These are phyloP conservation scores for Ceratobasidium sp. DNA, from an alignment of 1,284 basidiomycete species.

Conservation along the genomic window DNA sequence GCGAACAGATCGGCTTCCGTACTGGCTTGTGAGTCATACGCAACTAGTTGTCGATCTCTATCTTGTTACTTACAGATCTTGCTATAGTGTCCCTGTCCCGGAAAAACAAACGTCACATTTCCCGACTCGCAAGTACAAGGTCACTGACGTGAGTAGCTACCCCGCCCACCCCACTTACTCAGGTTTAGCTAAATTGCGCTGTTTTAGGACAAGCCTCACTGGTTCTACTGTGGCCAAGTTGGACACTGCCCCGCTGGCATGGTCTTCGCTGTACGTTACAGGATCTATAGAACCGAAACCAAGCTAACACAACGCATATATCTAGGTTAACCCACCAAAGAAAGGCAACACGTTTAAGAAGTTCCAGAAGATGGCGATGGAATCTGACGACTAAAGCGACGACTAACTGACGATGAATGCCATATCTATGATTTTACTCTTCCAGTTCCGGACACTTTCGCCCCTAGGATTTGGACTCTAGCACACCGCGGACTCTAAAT, in stretches of 20 bases:
- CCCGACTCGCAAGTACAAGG: slow-evolving; percentile 28
- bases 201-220: slow-evolving; percentile 29
- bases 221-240: slow-evolving; percentile 46
- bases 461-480: no score
- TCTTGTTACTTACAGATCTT: neutral
- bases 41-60: neutral
- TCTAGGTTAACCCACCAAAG: slow-evolving; percentile 26
- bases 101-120: slow-evolving; percentile 6
- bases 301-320: neutral
- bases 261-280: slow-evolving; percentile 44
- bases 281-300: neutral
- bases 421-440: neutral
- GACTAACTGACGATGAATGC: neutral
- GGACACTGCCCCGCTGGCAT: slow-evolving; percentile 38
- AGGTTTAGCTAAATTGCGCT: neutral
- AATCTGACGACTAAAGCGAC: neutral
- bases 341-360: slow-evolving; percentile 30
- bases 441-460: neutral
- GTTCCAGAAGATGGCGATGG: slow-evolving; percentile 22
- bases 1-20: slow-evolving; percentile 25
- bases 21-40: slow-evolving; percentile 30
- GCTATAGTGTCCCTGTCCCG: slow-evolving; percentile 30
- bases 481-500: no score
- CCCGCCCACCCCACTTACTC: no score
- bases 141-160: slow-evolving; percentile 11